Base-by-base conservation (phyloP, 306 rosid species). In the Trifolium subterraneum region DNA sequence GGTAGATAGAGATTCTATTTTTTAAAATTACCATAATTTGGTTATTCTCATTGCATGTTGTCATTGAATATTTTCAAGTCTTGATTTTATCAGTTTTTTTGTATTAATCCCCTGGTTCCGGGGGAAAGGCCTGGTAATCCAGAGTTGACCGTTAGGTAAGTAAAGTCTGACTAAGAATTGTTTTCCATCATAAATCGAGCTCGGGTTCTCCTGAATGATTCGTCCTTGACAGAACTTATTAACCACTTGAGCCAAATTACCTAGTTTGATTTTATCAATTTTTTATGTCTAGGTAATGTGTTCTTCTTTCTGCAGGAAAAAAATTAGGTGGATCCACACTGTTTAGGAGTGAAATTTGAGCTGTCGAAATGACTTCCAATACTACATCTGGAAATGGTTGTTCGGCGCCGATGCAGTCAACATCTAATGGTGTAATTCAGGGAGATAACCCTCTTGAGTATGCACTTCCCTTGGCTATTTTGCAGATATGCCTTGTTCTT, bases 381-480 rank as follows among this genome's bases (percentile, higher is more conserved):
- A 66, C 64, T 19, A 71, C 88, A 16, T 77, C 59, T 23, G 81
- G 51, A 68, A 64, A 52, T 35, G 31, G 22, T 51, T 93, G 91
- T 68, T 83, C 87, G 1, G 15, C 77, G 54, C 91, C 87, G 1
- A 91, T 89, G 96, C 90, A 87, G 72, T 60, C 96, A 4, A 84
- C 97, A 23, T 94, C 98, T 45, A 89, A 91, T 33, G 98, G 97
- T 7, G 73, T 9, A 51, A 88, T 94, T 71, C 96, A 91, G 73
- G 96, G 97, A 54, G 95, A 94, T 80, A 42, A 85, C 80, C 98
- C 98, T 79, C 91, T 94, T 48, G 83, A 90, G 68, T 94, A 48
- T 72, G 90, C 96, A 1, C 89, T 94, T 23, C 95, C 98, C 42
- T 84, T 91, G 44, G 79, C 82, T 76, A 84, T 80, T 76, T 72